Base-by-base conservation (phyloP, 2,329 filamentous ascomycete genomes). In the Aspergillus ruber region DNA sequence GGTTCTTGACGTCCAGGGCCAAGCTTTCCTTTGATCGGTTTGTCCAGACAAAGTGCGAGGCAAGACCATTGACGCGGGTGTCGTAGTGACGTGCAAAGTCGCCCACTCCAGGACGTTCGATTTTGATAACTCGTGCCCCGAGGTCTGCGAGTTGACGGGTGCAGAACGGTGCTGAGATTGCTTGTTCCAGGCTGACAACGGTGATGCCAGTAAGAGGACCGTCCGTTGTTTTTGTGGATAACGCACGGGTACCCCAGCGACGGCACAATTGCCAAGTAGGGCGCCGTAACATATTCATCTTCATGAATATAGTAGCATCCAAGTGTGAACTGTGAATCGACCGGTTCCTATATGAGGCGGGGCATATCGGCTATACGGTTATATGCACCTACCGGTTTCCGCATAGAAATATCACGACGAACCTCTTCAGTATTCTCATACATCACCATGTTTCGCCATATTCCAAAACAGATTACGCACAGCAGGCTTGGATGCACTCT, bases 11-110 rank as follows among this genome's bases (percentile, higher is more conserved):
- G 38, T 79, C 71, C 0, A 79, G 65, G 0, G 74, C 74, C 7
- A 79, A 59, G 42, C 74, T 77, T 56, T 80, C 75, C 45, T 79
- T 80, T 6, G 75, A 76, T 18, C 77, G 69, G 50, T 79, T 80
- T 0, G 72, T 67, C 76, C 77, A 79, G n/a, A 79, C 68, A 48
- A 80, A 80, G 54, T 80, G 76, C 0, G 77, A 79, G 0, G 74
- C 65, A 12, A 77, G 61, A 0, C 76, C 76, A 6, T 71, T 66
- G 2, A 78, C 75, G 7, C 76, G 70, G 0, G 61, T 69, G 55
- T 80, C 77, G 51, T 79, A 78, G 10, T 69, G 60, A 1, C 76
- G 71, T 0, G 77, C 76, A 55, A 80, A 80, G 54, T 80, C 77
- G 1, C 77, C 77, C 0, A 70, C 70, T 0, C 62, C 68, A 0